phyloP scores from a whole-genome alignment of 768 basidiomycete genomes.

The Macrolepiota fuliginosa region DNA sequence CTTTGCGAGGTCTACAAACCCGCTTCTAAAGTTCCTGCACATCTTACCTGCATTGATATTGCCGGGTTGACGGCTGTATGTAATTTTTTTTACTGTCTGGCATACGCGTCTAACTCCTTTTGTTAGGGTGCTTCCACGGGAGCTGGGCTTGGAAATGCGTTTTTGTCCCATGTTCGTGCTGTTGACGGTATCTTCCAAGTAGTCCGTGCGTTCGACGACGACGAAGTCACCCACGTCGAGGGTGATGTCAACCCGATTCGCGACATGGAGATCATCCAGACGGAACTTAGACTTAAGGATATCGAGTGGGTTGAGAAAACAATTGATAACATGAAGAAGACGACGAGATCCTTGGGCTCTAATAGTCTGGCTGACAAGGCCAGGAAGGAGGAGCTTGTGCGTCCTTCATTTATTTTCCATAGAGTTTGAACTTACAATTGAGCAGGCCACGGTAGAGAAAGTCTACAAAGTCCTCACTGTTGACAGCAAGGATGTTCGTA shows the following conservation, averaged over 20 bases:
- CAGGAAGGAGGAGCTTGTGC: slow-evolving; percentile 92
- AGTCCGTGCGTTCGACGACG: slow-evolving; percentile 96
- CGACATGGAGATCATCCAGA: slow-evolving; percentile 97
- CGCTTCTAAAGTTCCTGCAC: slow-evolving; percentile 81
- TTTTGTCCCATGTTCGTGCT: slow-evolving; percentile 95
- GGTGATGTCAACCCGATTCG: slow-evolving; percentile 94
- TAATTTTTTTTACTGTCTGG: slow-evolving; percentile 11
- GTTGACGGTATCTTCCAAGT: slow-evolving; percentile 99
- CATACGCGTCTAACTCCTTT: background rate
- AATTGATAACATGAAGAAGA: slow-evolving; percentile 75
- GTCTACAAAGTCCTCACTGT: slow-evolving; percentile 74
- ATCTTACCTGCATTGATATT: slow-evolving; percentile 97
- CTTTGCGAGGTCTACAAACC: slow-evolving; percentile 91
- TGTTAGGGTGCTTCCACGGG: slow-evolving; percentile 91
- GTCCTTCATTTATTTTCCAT: slow-evolving; percentile 20
- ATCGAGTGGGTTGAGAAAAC: slow-evolving; percentile 98
- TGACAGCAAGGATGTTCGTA: slow-evolving; percentile 88
- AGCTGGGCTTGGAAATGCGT: slow-evolving; percentile 96
- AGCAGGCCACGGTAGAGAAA: slow-evolving; percentile 82
- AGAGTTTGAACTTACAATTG: background rate
- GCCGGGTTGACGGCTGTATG: slow-evolving; percentile 92
- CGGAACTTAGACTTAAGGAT: slow-evolving; percentile 92
- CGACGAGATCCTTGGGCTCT: slow-evolving; percentile 67
- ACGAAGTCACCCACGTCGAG: slow-evolving; percentile 99
- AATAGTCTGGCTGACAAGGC: slow-evolving; percentile 88